Percentiles rank a stretch among this genome's conserved stretches.
Evolutionary conservation across 1,284 basidiomycete genomes (phyloP).

Genomic region (Ceratorhiza oryzae-sativae): DNA sequence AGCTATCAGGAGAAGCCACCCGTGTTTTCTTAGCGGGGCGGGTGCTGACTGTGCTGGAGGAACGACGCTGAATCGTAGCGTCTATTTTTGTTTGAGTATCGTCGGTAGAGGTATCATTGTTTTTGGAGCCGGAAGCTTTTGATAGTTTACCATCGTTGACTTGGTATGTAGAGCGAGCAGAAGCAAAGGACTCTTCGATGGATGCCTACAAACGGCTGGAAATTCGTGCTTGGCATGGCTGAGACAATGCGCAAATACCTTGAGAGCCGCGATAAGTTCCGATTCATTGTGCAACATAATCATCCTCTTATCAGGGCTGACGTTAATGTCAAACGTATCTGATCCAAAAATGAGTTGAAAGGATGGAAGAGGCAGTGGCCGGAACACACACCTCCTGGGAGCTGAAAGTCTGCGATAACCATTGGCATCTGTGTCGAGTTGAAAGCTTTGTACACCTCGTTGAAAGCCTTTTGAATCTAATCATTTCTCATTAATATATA

Average conservation of each 20-base stretch:
- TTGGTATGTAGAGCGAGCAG: constrained; percentile 72
- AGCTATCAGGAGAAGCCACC: constrained; percentile 23
- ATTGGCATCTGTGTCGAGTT: constrained; percentile 84
- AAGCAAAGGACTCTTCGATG: constrained; percentile 70
- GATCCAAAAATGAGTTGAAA: background rate
- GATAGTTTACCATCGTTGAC: constrained; percentile 53
- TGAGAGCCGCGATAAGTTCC: constrained; percentile 79
- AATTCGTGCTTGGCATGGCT: background rate
- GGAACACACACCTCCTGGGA: constrained; percentile 70
- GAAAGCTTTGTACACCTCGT: constrained; percentile 88
- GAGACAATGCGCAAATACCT: constrained; percentile 57
- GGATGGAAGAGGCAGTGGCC: background rate
- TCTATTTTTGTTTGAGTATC: constrained; percentile 18
- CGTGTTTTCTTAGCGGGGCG: constrained; percentile 9
- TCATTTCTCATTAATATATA: background rate
- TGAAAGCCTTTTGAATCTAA: constrained; percentile 84
- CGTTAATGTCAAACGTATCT: constrained; percentile 94
- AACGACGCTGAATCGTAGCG: constrained; percentile 16
- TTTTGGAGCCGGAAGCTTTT: background rate
- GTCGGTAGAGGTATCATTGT: background rate
- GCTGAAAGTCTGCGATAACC: constrained; percentile 80
- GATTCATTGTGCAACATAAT: constrained; percentile 91
- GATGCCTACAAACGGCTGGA: constrained; percentile 52
- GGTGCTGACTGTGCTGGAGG: background rate
- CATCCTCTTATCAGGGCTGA: constrained; percentile 96